Base-by-base conservation (phyloP, 2,329 filamentous ascomycete species). In the Ophiostoma sp. region DNA sequence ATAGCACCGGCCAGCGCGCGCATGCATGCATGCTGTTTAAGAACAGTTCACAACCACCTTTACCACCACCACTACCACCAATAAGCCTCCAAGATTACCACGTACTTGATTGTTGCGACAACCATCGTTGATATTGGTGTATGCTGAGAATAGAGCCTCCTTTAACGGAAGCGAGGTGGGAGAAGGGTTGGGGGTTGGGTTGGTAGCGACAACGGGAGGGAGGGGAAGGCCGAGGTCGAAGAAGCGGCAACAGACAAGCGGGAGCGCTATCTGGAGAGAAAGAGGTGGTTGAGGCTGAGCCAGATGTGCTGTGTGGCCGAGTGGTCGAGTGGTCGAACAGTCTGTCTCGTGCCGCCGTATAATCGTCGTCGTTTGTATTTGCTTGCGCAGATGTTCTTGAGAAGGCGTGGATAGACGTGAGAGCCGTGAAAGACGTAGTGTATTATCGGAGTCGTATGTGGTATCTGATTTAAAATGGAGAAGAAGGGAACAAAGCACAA, bases 21-120 rank as follows among this genome's bases (percentile, higher is more conserved):
- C 11, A 69, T 11, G 39, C 17, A 10, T 33, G n/a, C 39, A 13
- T 44, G 48, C 27, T 10, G 27, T 11, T 13, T 35, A 31, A 20
- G 20, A 66, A 10, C 67, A 57, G n/a, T n/a, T n/a, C 48, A 52
- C 5, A 1, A 41, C 39, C 39, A 41, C 10, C 6, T 69, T n/a
- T n/a, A 39, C 36, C 6, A 39, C 36, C 36, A 62, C 39, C 11
- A 10, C 68, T 65, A 39, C 44, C 17, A 48, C 44, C 44, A 64
- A 36, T 6, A 17, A 68, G 67, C 57, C 68, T 66, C 66, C 65
- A 69, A 52, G 64, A 72, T 73, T 31, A 31, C 74, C 72, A 82
- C 86, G 78, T 81, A 88, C 86, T 88, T 88, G 81, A 88, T 88
- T 76, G 86, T 88, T 82, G 85, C 85, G 80, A 87, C 85, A 77